These are phyloP conservation scores for Gossypium ekmanianum DNA, from an alignment of 345 rosid genomes.

Conservation along the genomic window DNA sequence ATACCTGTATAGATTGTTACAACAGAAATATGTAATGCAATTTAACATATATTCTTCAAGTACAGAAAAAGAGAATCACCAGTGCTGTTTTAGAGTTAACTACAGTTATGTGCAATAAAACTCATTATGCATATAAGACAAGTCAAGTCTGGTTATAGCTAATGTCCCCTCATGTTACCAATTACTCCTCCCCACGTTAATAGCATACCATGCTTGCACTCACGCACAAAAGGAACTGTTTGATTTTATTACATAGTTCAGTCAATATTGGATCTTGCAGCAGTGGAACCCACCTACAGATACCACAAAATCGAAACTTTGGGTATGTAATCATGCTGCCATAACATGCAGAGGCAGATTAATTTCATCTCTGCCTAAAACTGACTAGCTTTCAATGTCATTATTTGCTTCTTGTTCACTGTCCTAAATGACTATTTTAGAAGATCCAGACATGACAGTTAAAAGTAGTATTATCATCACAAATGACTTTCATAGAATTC, in stretches of 20 bases:
- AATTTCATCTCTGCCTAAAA: neutral
- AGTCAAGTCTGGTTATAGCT: neutral
- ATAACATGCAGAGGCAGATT: neutral
- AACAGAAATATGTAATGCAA: neutral
- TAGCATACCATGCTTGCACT: constrained; percentile 6
- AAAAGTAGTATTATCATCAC: constrained; percentile 11
- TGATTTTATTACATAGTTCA: constrained; percentile 10
- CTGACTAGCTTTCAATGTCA: constrained; percentile 6
- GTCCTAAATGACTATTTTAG: constrained; percentile 9
- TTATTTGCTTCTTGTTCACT: constrained; percentile 4
- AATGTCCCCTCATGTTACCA: neutral
- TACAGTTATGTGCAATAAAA: neutral
- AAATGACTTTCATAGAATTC: constrained; percentile 17
- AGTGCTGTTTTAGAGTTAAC: neutral
- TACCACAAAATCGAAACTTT: constrained; percentile 14
- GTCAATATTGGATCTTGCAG: constrained; percentile 4
- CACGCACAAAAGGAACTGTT: neutral
- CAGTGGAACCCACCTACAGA: constrained; percentile 20
- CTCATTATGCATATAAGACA: neutral
- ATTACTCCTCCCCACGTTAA: neutral
- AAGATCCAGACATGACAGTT: constrained; percentile 6
- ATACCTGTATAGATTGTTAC: neutral
- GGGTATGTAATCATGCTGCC: constrained; percentile 4
- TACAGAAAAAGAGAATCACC: neutral
- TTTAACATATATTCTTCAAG: constrained; percentile 4